phyloP scores from a whole-genome alignment of 352 stramenopile genomes.

The Aphanomyces invadans region DNA sequence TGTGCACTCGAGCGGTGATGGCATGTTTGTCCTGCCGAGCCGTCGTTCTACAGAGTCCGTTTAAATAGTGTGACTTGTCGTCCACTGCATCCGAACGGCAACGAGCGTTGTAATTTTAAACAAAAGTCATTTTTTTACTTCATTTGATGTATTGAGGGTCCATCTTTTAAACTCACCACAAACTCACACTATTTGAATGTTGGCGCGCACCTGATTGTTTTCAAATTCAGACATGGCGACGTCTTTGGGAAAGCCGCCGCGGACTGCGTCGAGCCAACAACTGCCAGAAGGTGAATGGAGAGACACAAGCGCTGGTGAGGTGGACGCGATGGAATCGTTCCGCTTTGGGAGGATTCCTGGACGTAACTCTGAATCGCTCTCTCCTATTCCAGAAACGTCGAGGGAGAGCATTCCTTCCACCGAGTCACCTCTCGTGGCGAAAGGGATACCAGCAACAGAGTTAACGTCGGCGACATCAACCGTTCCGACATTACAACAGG shows the following conservation, averaged over 20 bases:
- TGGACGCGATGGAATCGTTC: not conserved
- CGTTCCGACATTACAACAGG: not conserved
- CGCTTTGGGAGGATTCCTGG: not conserved
- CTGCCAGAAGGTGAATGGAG: not conserved
- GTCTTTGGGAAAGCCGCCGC: not conserved
- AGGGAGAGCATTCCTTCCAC: slow-evolving; percentile 2
- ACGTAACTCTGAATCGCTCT: not conserved
- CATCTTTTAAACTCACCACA: too few species aligned
- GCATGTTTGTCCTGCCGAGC: too few species aligned
- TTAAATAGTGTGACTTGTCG: too few species aligned
- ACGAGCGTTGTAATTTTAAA: too few species aligned
- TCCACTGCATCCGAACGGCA: too few species aligned
- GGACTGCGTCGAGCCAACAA: not conserved
- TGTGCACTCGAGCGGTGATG: too few species aligned
- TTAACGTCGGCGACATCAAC: not conserved
- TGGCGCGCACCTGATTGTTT: not conserved
- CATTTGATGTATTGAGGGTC: too few species aligned
- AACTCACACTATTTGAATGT: not conserved
- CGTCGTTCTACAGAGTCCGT: too few species aligned
- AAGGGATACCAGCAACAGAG: not conserved
- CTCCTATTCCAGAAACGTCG: slow-evolving; percentile 5
- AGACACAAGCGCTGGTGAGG: not conserved
- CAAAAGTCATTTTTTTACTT: too few species aligned
- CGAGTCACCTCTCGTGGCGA: not conserved
- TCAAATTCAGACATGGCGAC: not conserved